Evolutionary conservation across 2,329 filamentous ascomycete genomes (phyloP).

Genomic region (Verticillium tricorpus): DNA sequence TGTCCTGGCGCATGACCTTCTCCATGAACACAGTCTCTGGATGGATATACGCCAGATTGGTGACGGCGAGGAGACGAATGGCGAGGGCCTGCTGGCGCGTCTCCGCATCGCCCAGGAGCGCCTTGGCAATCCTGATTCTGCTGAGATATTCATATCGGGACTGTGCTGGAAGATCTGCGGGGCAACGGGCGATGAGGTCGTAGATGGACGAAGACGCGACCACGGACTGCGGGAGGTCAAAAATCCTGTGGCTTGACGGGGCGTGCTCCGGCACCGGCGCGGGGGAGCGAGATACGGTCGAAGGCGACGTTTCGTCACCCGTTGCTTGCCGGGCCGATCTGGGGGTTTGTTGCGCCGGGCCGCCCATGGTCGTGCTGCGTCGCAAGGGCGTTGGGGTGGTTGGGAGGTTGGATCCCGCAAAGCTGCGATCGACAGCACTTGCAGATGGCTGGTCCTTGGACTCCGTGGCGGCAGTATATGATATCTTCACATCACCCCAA

Average conservation of each 20-base stretch:
- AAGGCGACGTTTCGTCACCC: slow-evolving; percentile 40
- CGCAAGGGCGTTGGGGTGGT: slow-evolving; percentile 72
- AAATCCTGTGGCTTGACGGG: slow-evolving; percentile 45
- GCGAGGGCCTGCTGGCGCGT: slow-evolving; percentile 72
- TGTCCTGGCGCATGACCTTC: slow-evolving; percentile 80
- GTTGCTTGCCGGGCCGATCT: slow-evolving; percentile 25
- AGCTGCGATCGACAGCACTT: slow-evolving; percentile 5
- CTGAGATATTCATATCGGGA: slow-evolving; percentile 82
- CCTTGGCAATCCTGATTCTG: slow-evolving; percentile 77
- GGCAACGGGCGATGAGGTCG: slow-evolving; percentile 50
- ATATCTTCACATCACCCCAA: slow-evolving; percentile 76
- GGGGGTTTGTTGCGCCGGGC: slow-evolving; percentile 36
- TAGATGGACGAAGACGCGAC: slow-evolving; percentile 50
- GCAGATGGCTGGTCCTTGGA: slow-evolving; percentile 2
- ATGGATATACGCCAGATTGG: slow-evolving; percentile 88
- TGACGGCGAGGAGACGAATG: slow-evolving; percentile 79
- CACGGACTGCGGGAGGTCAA: slow-evolving; percentile 60
- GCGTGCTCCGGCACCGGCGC: slow-evolving; percentile 28
- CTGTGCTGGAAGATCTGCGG: slow-evolving; percentile 64
- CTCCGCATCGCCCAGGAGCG: slow-evolving; percentile 61
- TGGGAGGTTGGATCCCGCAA: slow-evolving; percentile 42
- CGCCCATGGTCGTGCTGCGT: slow-evolving; percentile 56
- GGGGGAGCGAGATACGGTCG: slow-evolving; percentile 39
- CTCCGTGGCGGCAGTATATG: slow-evolving; percentile 46
- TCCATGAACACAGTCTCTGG: slow-evolving; percentile 78